Evolutionary conservation across 2,329 filamentous ascomycete genomes (phyloP).

Genomic region (Cordyceps javanica): DNA sequence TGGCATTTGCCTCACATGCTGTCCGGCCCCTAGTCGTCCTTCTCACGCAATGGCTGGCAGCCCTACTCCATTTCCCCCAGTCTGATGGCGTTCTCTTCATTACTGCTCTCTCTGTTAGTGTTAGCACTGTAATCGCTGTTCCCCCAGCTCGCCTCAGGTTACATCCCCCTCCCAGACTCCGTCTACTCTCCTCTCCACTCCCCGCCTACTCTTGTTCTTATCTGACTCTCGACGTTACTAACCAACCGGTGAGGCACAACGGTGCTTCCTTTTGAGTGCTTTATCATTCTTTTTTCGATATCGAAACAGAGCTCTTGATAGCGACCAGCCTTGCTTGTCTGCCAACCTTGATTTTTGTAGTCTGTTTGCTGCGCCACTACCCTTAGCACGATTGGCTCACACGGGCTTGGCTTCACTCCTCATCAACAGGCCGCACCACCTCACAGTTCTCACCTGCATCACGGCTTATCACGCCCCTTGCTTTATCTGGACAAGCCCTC

Average conservation of each 20-base stretch:
- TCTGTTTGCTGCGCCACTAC: neutral
- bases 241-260: constrained; percentile 3
- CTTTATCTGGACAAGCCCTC: neutral
- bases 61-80: constrained; percentile 7
- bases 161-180: constrained; percentile 16
- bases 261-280: constrained; percentile 2
- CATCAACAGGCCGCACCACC: neutral
- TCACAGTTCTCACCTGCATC: neutral
- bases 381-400: neutral
- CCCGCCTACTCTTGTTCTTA: constrained; percentile 11
- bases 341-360: neutral
- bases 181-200: constrained; percentile 14
- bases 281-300: neutral
- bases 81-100: neutral
- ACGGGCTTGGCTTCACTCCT: neutral
- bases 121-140: constrained; percentile 7
- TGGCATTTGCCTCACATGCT: constrained; percentile 27
- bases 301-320: neutral
- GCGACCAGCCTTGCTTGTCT: neutral
- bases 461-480: neutral
- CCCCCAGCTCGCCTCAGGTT: constrained; percentile 19
- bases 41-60: constrained; percentile 8
- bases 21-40: constrained; percentile 17
- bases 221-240: constrained; percentile 4
- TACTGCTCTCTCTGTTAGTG: neutral